Percentiles rank a stretch among this genome's conserved stretches.
phyloP scores from a whole-genome alignment of 352 stramenopile genomes.

The Globisporangium polare region DNA sequence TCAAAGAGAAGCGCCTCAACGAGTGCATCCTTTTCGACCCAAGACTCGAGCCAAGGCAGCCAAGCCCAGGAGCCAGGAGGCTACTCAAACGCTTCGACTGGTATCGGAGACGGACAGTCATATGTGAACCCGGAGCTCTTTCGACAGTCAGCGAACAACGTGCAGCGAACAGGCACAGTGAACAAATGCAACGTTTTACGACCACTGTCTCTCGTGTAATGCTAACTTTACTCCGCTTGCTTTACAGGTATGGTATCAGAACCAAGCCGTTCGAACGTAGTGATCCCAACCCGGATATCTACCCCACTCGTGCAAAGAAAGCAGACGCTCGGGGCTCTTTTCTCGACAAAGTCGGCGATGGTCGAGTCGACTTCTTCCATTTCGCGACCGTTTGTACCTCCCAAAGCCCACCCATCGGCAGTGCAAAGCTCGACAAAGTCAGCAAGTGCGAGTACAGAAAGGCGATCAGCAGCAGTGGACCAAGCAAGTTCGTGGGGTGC shows the following conservation, averaged over 20 bases:
- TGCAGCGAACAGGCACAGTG: slow-evolving; percentile 19
- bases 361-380: slow-evolving; percentile 67
- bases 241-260: neutral
- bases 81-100: slow-evolving; percentile 8
- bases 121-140: slow-evolving; percentile 77
- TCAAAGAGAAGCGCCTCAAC: slow-evolving; percentile 26
- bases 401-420: slow-evolving; percentile 15
- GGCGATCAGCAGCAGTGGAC: slow-evolving; percentile 6
- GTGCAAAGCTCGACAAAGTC: slow-evolving; percentile 1
- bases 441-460: neutral
- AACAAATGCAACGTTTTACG: neutral
- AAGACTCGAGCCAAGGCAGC: slow-evolving; percentile 10
- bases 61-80: neutral
- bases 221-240: neutral
- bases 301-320: slow-evolving; percentile 25
- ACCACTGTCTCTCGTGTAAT: neutral
- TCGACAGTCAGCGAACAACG: slow-evolving; percentile 15
- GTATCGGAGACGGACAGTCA: slow-evolving; percentile 77
- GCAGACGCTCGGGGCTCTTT: slow-evolving; percentile 46
- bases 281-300: neutral
- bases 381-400: slow-evolving; percentile 47
- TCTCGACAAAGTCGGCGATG: slow-evolving; percentile 56
- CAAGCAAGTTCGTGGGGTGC: slow-evolving; percentile 25
- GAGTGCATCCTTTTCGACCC: neutral
- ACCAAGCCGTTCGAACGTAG: neutral